A percentile compares a stretch with the other conserved stretches of the same genome.
These are phyloP conservation scores for Triangularia setosa DNA, from an alignment of 2,329 filamentous ascomycete genomes.

Conservation along the genomic window DNA sequence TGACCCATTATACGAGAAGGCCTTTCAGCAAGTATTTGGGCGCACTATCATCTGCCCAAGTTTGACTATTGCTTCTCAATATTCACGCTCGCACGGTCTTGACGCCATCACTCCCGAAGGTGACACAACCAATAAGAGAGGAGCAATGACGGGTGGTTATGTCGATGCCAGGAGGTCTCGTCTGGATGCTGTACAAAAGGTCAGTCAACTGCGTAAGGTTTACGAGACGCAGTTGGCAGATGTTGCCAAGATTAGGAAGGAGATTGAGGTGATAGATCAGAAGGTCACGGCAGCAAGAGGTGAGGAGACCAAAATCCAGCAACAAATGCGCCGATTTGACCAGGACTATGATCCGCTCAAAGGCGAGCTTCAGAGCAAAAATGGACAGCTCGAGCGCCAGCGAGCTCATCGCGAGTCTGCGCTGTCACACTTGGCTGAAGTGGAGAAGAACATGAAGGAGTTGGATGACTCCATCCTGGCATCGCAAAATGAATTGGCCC, in stretches of 20 bases:
- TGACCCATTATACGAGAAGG: conserved; percentile 71
- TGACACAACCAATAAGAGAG: conserved; percentile 91
- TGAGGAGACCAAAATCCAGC: conserved; percentile 77
- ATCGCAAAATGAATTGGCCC: conserved; percentile 74
- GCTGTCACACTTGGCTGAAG: conserved; percentile 57
- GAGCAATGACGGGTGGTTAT: conserved; percentile 91
- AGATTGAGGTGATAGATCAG: conserved; percentile 78
- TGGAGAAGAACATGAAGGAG: conserved; percentile 70
- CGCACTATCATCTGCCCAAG: conserved; percentile 93
- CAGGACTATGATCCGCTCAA: conserved; percentile 77
- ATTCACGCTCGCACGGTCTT: conserved; percentile 85
- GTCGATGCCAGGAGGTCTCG: conserved; percentile 83
- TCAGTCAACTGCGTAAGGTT: conserved; percentile 70
- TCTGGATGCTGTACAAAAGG: conserved; percentile 74
- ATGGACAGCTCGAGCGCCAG: conserved; percentile 68
- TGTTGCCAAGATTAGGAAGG: conserved; percentile 60
- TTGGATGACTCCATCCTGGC: conserved; percentile 71
- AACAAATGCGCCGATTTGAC: conserved; percentile 72
- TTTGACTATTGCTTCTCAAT: conserved; percentile 80
- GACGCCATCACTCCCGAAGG: conserved; percentile 93
- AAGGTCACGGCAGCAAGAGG: conserved; percentile 84
- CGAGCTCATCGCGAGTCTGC: conserved; percentile 71
- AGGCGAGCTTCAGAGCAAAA: conserved; percentile 71
- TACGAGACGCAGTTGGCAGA: conserved; percentile 65
- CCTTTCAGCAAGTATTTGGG: conserved; percentile 92